Conservation (phyloP, 2,329 filamentous ascomycete genomes). For the Fusarium drepaniforme region DNA sequence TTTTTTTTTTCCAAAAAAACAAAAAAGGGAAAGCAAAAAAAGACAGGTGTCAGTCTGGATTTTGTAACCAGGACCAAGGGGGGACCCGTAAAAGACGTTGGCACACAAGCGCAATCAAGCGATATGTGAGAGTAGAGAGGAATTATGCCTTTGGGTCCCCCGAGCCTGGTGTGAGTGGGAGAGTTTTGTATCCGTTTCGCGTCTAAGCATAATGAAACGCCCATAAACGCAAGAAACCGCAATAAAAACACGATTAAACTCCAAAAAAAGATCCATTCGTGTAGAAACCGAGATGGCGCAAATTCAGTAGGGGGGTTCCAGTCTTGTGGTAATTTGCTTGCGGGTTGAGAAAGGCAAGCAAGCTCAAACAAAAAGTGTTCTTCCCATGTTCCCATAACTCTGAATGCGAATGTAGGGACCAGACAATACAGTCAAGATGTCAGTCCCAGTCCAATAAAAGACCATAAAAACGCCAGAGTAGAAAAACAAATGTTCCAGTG, state of each 20-base stretch:
- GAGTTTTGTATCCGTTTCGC: slow-evolving; percentile 40
- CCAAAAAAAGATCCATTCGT: slow-evolving; percentile 36
- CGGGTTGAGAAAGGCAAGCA: slow-evolving; percentile 38
- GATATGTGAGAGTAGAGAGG: neutral
- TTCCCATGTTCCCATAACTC: slow-evolving; percentile 25
- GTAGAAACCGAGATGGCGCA: slow-evolving; percentile 37
- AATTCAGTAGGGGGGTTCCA: slow-evolving; percentile 27
- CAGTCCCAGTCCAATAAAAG: slow-evolving; percentile 17
- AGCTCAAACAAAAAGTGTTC: too few species aligned
- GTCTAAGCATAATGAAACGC: slow-evolving; percentile 43
- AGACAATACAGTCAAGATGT: slow-evolving; percentile 31
- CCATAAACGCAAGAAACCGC: slow-evolving; percentile 34
- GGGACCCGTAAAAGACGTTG: slow-evolving; percentile 13
- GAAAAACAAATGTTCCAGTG: slow-evolving; percentile 31
- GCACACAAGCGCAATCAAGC: slow-evolving; percentile 6
- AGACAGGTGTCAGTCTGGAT: slow-evolving; percentile 38
- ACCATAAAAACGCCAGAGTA: slow-evolving; percentile 41
- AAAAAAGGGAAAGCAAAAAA: slow-evolving; percentile 37
- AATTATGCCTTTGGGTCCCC: slow-evolving; percentile 9
- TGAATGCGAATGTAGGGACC: slow-evolving; percentile 23
- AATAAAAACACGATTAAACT: slow-evolving; percentile 31
- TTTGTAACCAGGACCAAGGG: slow-evolving; percentile 28
- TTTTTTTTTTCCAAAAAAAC: slow-evolving; percentile 33
- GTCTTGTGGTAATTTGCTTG: slow-evolving; percentile 37
- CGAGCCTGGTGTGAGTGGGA: slow-evolving; percentile 19